A percentile compares a stretch with the other conserved stretches of the same genome.
phyloP scores from a whole-genome alignment of 352 stramenopile species.

The Bremia lactucae region DNA sequence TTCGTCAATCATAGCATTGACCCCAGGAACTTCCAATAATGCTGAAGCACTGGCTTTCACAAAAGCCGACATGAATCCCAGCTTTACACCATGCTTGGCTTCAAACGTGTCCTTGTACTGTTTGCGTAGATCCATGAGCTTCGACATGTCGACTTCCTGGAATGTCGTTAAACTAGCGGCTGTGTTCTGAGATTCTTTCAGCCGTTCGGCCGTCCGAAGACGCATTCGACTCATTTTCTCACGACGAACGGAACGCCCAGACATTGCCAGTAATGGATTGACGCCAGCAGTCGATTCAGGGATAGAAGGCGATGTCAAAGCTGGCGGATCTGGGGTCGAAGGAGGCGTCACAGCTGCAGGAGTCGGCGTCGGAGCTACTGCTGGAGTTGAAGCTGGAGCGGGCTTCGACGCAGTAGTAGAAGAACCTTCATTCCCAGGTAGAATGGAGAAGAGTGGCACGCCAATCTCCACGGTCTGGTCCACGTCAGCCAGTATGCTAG shows the following conservation, averaged over 20 bases:
- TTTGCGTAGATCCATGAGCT: conserved; percentile 90
- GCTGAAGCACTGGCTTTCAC: conserved; percentile 92
- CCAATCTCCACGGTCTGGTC: conserved; percentile 95
- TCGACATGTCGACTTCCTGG: conserved; percentile 98
- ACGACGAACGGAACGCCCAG: conserved; percentile 43
- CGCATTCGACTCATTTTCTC: conserved; percentile 99
- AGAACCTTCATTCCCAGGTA: conserved; percentile 54
- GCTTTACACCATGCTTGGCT: conserved; percentile 96
- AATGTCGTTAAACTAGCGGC: conserved; percentile 98
- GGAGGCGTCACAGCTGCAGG: conserved; percentile 7
- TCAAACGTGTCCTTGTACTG: conserved; percentile 95
- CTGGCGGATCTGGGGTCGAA: conserved; percentile 15
- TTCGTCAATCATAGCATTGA: conserved; percentile 98
- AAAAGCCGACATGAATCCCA: conserved; percentile 99
- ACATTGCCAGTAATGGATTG: conserved; percentile 40
- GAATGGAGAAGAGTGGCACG: conserved; percentile 87
- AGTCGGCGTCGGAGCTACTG: conserved; percentile 9
- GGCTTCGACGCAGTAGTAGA: neutral
- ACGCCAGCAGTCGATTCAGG: conserved; percentile 15
- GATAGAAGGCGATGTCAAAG: conserved; percentile 11
- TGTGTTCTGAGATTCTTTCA: conserved; percentile 98
- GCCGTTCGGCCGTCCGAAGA: conserved; percentile 90
- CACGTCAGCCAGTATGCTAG: conserved; percentile 77
- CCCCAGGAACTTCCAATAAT: conserved; percentile 88
- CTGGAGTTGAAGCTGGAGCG: conserved; percentile 11